Evolutionary conservation across 192 early-diverging fungal species (phyloP).

Genomic region (Linnemannia elongata): DNA sequence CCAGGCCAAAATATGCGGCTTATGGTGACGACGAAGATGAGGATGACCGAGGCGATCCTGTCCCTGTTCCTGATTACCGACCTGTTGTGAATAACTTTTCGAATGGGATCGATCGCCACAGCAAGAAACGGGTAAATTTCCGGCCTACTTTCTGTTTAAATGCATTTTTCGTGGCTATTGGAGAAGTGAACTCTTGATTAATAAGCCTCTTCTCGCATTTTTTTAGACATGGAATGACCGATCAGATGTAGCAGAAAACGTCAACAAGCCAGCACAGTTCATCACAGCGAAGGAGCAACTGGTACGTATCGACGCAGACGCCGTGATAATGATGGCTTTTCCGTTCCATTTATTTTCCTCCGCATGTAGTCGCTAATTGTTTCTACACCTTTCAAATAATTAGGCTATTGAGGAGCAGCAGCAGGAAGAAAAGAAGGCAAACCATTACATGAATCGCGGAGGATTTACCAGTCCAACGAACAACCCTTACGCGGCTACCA

Average conservation of each 20-base stretch:
- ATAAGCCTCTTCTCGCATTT: neutral
- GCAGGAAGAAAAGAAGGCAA: slow-evolving; percentile 28
- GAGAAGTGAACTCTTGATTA: neutral
- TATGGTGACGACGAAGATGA: slow-evolving; percentile 34
- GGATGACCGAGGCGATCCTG: slow-evolving; percentile 14
- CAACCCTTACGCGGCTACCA: neutral
- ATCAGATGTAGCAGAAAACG: slow-evolving; percentile 15
- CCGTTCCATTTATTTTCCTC: neutral
- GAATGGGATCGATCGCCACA: slow-evolving; percentile 26
- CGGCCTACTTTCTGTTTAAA: too few species aligned
- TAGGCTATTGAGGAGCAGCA: slow-evolving; percentile 47
- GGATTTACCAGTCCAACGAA: slow-evolving; percentile 21
- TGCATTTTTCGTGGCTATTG: too few species aligned
- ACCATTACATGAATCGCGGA: slow-evolving; percentile 25
- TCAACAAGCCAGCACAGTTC: neutral
- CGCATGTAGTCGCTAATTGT: neutral
- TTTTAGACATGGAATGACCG: slow-evolving; percentile 17
- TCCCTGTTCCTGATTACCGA: neutral
- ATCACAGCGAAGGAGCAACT: slow-evolving; percentile 47
- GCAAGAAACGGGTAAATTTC: slow-evolving; percentile 32
- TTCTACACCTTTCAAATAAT: neutral
- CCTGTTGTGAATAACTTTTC: neutral
- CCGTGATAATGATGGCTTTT: too few species aligned
- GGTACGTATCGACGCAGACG: slow-evolving; percentile 1
- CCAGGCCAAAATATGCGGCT: slow-evolving; percentile 17